A percentile compares a stretch with the other conserved stretches of the same genome.
These are phyloP conservation scores for Caryocar brasiliense DNA, from an alignment of 441 rosid species.

Conservation along the genomic window DNA sequence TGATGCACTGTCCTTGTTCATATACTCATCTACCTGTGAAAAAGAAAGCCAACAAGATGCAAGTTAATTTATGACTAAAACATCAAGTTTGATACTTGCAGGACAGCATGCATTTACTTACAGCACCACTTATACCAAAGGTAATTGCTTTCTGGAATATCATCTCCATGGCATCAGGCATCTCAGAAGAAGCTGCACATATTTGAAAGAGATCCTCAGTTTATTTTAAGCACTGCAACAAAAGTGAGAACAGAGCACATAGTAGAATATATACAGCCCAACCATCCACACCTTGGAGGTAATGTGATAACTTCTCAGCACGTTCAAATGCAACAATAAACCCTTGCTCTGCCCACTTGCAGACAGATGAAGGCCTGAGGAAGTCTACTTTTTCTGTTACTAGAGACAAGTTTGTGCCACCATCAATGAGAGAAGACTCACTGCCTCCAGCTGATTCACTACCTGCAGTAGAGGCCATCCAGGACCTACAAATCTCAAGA, in stretches of 20 bases:
- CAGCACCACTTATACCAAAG: conserved; percentile 58
- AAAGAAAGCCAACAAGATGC: not conserved
- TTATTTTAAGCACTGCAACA: conserved; percentile 1
- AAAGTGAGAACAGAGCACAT: not conserved
- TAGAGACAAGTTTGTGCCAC: conserved; percentile 4
- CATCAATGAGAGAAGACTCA: conserved; percentile 12
- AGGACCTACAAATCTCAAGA: conserved; percentile 42
- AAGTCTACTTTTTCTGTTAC: conserved; percentile 24
- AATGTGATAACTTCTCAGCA: conserved; percentile 49
- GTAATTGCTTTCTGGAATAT: conserved; percentile 50
- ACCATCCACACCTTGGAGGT: conserved; percentile 46
- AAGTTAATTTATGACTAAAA: not conserved
- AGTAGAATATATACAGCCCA: conserved; percentile 18
- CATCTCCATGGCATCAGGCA: conserved; percentile 80
- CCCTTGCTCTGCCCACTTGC: conserved; percentile 53
- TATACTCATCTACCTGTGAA: conserved; percentile 54
- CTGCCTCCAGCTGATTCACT: conserved; percentile 20
- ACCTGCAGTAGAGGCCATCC: conserved; percentile 33
- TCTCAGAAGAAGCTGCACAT: conserved; percentile 46
- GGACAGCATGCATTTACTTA: conserved; percentile 22
- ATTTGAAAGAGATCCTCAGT: conserved; percentile 6
- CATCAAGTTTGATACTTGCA: not conserved
- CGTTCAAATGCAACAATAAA: conserved; percentile 46
- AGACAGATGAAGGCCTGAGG: conserved; percentile 28
- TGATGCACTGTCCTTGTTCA: conserved; percentile 45